Base-by-base conservation (phyloP, 441 rosid genomes). In the Corymbia calophylla region DNA sequence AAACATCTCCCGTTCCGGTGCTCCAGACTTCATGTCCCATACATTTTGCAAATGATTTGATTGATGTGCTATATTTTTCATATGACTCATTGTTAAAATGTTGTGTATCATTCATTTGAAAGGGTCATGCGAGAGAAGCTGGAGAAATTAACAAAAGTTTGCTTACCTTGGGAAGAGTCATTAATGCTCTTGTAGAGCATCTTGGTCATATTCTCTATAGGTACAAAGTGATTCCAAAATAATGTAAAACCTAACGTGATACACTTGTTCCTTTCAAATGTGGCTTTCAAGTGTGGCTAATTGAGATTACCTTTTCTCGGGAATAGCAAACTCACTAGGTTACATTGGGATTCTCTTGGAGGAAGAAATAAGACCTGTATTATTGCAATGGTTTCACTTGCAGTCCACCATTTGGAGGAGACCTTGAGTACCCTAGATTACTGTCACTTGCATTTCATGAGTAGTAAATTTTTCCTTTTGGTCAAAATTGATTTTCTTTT, bases 111-210 rank as follows among this genome's bases (percentile, higher is more conserved):
- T 87, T 39, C 55, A 31, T 87, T 16, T 32, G 31, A 68, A 98
- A 99, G 98, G 98, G 99, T 58, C 99, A 99, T 85, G 99, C 99
- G 77, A 96, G 99, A 91, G 99, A 98, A 94, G 99, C 99, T 55
- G 99, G 99, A 93, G 99, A 98, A 94, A 98, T 98, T 88, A 98
- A 98, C 92, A 98, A 98, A 93, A 98, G 99, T 93, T 95, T 98
- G 89, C 99, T 98, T 81, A 98, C 99, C 77, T 90, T 98, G 91
- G 99, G 99, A 54, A 94, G 99, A 89, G 99, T 98, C 27, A 98
- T 98, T 88, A 97, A 95, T 95, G 99, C 99, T 85, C 96, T 98
- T 91, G 99, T 98, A 77, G 99, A 98, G 93, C 99, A 98, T 93
- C 99, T 98, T 81, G 99, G 99, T 44, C 99, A 98, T 90, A 85